Percentiles rank a stretch among this genome's conserved stretches.
These are phyloP conservation scores for Sporothrix globosa DNA, from an alignment of 2,329 filamentous ascomycete genomes.

Conservation along the genomic window DNA sequence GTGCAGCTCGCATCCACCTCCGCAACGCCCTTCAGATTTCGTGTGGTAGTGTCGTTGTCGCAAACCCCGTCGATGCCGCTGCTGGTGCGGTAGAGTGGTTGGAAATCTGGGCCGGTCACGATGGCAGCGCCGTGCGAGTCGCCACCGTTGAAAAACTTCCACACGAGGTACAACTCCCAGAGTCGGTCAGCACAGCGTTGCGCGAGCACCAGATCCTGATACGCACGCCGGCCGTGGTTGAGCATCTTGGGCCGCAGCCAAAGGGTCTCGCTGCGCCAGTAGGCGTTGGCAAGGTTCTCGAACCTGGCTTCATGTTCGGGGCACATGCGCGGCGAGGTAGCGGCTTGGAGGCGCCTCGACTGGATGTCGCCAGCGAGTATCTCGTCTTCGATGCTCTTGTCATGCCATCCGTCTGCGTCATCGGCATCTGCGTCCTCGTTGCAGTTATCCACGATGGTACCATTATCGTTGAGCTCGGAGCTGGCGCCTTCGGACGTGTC, in stretches of 20 bases:
- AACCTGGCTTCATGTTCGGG: slow-evolving; percentile 28
- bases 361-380: neutral
- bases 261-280: slow-evolving; percentile 33
- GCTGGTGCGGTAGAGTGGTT: neutral
- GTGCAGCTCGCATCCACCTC: slow-evolving; percentile 10
- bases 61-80: neutral
- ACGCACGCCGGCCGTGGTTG: neutral
- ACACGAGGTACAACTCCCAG: slow-evolving; percentile 32
- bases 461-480: neutral
- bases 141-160: slow-evolving; percentile 32
- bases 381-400: neutral
- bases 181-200: slow-evolving; percentile 27
- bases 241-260: slow-evolving; percentile 30
- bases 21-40: neutral
- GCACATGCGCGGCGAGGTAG: slow-evolving; percentile 31
- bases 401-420: neutral
- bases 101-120: neutral
- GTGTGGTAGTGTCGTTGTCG: neutral
- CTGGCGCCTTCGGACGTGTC: neutral
- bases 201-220: neutral
- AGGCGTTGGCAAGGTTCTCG: slow-evolving; percentile 19
- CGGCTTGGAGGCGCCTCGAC: neutral
- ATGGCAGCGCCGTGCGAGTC: slow-evolving; percentile 1
- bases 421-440: neutral
- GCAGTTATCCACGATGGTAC: neutral